Base-by-base conservation (phyloP, 1,139 yeast genomes). In the Yamadazyma epiphylla region DNA sequence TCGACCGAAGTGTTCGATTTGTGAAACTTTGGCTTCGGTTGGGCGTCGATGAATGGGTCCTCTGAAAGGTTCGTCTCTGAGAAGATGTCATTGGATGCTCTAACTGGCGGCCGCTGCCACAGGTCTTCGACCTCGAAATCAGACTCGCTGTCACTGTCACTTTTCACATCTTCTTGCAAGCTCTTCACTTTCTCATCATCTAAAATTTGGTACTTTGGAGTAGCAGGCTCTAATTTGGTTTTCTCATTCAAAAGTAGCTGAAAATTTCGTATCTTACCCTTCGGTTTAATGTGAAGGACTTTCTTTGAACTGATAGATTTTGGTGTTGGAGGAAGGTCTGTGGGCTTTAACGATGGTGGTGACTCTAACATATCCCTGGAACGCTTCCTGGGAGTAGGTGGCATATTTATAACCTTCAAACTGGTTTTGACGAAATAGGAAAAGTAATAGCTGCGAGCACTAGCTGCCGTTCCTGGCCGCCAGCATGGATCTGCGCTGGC, bases 41-140 rank as follows among this genome's bases (percentile, higher is more conserved):
- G 22, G 6, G 16, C 16, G 14, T 32, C 14, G 11, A 38, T 23
- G 23, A 48, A 49, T 9, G 53, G 55, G 28, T 48, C 45, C 13
- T 28, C 28, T 10, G n/a, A n/a, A 17, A 13, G 9, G 8, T 15
- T 11, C 13, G 5, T 15, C 12, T 24, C 28, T 8, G 21, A 12
- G n/a, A 20, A 26, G 8, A 19, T 19, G 12, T 31, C 30, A 5
- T 26, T 46, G 22, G 36, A 42, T n/a, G n/a, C n/a, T n/a, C n/a
- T n/a, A n/a, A n/a, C n/a, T n/a, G n/a, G n/a, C n/a, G n/a, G n/a
- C n/a, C n/a, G n/a, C n/a, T n/a, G n/a, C n/a, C n/a, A n/a, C n/a
- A n/a, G n/a, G n/a, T n/a, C n/a, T n/a, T n/a, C n/a, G n/a, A n/a
- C n/a, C n/a, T n/a, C n/a, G n/a, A n/a, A n/a, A 12, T 43, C 43